These are phyloP conservation scores for Posidonia australis DNA, from an alignment of 106 monocot species.

Conservation along the genomic window DNA sequence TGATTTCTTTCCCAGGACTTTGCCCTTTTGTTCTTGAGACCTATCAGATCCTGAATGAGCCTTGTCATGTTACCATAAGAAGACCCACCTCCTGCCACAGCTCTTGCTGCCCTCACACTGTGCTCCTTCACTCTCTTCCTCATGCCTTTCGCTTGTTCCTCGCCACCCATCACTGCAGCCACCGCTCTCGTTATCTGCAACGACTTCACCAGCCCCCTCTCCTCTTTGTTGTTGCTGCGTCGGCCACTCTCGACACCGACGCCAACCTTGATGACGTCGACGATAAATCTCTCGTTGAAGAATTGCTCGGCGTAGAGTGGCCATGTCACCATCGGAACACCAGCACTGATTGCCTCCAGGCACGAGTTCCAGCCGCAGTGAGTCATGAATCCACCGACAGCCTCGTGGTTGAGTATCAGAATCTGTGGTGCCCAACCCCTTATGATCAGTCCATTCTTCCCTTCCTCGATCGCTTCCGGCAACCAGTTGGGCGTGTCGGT, in stretches of 20 bases:
- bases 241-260: neutral
- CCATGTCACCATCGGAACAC: conserved; percentile 4
- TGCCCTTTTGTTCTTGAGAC: neutral
- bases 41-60: neutral
- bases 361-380: conserved; percentile 18
- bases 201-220: neutral
- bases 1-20: neutral
- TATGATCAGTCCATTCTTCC: conserved; percentile 5
- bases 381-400: conserved; percentile 10
- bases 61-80: neutral
- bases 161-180: neutral
- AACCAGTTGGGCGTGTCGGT: neutral
- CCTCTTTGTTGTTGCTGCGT: neutral
- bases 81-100: conserved; percentile 6
- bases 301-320: conserved; percentile 4
- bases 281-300: conserved; percentile 3
- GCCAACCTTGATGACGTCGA: conserved; percentile 1
- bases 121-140: conserved; percentile 1
- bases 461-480: neutral
- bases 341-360: conserved; percentile 8
- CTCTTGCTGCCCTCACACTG: neutral
- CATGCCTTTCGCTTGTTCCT: neutral
- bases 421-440: conserved; percentile 12
- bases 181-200: neutral
- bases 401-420: conserved; percentile 2